A percentile compares a stretch with the other conserved stretches of the same genome.
Evolutionary conservation across 208 protist genomes (phyloP).

Genomic region (Trypanosoma theileri): DNA sequence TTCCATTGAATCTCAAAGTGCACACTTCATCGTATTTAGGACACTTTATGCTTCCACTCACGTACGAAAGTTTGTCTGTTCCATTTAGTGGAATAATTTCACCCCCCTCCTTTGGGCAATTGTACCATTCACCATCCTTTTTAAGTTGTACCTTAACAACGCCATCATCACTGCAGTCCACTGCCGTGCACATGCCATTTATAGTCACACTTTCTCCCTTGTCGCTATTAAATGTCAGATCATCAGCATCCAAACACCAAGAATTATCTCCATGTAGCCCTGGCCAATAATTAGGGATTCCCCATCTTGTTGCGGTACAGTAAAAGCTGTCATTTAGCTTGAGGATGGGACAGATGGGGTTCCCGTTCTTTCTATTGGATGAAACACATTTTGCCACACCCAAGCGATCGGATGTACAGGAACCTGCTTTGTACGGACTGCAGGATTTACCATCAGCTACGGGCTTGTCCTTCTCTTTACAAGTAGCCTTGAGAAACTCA

Average conservation of each 20-base stretch:
- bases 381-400: neutral
- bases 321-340: too few relatives aligned
- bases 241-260: neutral
- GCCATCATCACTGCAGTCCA: neutral
- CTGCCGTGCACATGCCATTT: neutral
- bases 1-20: neutral
- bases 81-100: too few relatives aligned
- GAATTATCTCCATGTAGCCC: neutral
- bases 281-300: neutral
- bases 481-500: neutral
- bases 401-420: neutral
- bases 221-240: neutral
- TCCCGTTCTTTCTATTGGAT: neutral
- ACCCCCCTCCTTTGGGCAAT: neutral
- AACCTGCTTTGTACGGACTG: neutral
- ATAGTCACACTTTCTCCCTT: neutral
- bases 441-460: neutral
- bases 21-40: neutral
- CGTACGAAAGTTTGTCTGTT: neutral
- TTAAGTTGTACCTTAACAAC: neutral
- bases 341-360: neutral
- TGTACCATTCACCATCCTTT: neutral
- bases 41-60: neutral
- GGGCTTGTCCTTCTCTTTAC: neutral
- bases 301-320: too few relatives aligned